Conservation (phyloP, 2,329 filamentous ascomycete genomes). For the Chrysosporium queenslandicum region DNA sequence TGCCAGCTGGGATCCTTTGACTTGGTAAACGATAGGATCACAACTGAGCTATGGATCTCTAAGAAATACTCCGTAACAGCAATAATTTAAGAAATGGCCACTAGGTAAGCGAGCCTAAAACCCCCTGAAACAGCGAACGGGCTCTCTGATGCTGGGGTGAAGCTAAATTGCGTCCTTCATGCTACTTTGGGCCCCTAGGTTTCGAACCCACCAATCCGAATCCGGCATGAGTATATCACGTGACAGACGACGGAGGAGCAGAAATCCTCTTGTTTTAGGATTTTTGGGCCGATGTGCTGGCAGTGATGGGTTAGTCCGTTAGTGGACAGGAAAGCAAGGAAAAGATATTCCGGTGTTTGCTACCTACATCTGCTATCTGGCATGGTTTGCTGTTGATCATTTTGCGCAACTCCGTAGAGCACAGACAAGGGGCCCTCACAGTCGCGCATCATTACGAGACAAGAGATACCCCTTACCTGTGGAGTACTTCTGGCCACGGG, state of each 20-base stretch:
- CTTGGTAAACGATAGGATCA: background rate
- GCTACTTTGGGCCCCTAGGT: background rate
- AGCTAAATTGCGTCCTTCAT: slow-evolving; percentile 6
- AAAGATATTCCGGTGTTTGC: background rate
- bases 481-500: too few relatives aligned
- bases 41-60: background rate
- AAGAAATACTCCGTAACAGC: slow-evolving; percentile 5
- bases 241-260: background rate
- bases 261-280: background rate
- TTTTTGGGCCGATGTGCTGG: slow-evolving; percentile 1
- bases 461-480: too few relatives aligned
- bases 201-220: background rate
- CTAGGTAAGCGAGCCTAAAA: slow-evolving; percentile 10
- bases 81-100: background rate
- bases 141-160: slow-evolving; percentile 6
- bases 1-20: background rate
- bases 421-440: too few relatives aligned
- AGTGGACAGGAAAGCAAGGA: background rate
- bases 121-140: slow-evolving; percentile 12
- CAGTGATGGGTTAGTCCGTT: background rate
- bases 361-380: background rate
- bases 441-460: too few relatives aligned
- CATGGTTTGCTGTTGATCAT: background rate
- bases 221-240: background rate
- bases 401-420: too few relatives aligned